Conservation (phyloP, 805 yeast species). For the Teunomyces stri region DNA sequence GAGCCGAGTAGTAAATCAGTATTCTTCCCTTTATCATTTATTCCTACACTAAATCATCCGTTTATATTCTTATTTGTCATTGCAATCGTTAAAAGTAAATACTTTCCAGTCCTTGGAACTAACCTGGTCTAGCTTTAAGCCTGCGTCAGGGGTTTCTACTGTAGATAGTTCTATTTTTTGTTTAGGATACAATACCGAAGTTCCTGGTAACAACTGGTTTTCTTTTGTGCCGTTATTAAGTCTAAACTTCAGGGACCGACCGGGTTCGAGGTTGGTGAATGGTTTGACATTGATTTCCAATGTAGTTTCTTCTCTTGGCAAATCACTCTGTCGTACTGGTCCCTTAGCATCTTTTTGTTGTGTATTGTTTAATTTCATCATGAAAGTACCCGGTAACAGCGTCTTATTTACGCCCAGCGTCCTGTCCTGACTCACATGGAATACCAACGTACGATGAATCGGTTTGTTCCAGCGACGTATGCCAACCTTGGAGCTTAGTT, state of each 20-base stretch:
- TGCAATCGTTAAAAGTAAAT: constrained; percentile 2
- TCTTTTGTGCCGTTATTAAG: neutral
- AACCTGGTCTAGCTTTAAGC: constrained; percentile 2
- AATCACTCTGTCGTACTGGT: neutral
- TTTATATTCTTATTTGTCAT: neutral
- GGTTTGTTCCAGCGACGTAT: constrained; percentile 7
- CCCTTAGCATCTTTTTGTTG: constrained; percentile 5
- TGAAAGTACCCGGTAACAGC: constrained; percentile 14
- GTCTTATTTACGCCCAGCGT: constrained; percentile 9
- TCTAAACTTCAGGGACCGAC: constrained; percentile 6
- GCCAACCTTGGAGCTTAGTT: neutral
- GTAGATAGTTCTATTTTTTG: neutral
- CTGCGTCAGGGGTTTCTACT: neutral
- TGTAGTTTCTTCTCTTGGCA: neutral
- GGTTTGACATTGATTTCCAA: constrained; percentile 8
- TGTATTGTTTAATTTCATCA: constrained; percentile 7
- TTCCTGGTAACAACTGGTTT: constrained; percentile 7
- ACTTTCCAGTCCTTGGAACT: constrained; percentile 10
- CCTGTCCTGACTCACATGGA: constrained; percentile 9
- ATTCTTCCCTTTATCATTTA: neutral
- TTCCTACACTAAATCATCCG: neutral
- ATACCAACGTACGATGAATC: constrained; percentile 9
- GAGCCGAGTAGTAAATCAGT: too few relatives aligned
- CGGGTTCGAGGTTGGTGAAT: constrained; percentile 7
- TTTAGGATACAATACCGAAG: constrained; percentile 6